Evolutionary conservation across 108 stramenopile species (phyloP), one percentile per base, ranked within the genome.

Genomic region (Discostella stelligeroides): DNA sequence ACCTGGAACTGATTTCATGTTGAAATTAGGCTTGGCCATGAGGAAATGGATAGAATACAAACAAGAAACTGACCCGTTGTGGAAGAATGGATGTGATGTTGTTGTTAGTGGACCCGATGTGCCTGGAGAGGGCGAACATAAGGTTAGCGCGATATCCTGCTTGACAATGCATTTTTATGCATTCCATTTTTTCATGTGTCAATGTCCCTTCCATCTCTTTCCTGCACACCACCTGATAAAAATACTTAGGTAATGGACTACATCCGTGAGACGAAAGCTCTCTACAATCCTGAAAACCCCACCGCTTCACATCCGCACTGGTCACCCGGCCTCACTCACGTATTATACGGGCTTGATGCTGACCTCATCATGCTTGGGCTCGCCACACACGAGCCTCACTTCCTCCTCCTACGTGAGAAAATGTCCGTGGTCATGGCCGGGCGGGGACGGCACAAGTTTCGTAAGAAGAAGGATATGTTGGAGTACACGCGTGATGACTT

Each of bases 1-100:
- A 37, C 99, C 99, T 0, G 99, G 99, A 29, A 99, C 99, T 7
- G 97, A 96, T 66, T 99, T 99, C 72, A 98, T 99, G 99, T 74
- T 89, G 40, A 92, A 95, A 66, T 82, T 99, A 15, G 80, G 87
- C 40, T 50, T 89, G 38, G 95, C 96, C 30, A 87, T 98, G 85
- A 84, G 89, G 68, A 94, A 92, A 63, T 96, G 93, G 91, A 85
- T 98, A 15, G 84, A 90, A 62, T 92, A 90, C 81, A 98, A 98
- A 79, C 85, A 96, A 69, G 49, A 93, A 61, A 96, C 88, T 20
- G 99, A 99, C 78, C 90, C 88, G 0, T 90, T 95, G 66, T 99
- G 98, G 97, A 89, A 84, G 73, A 81, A 88, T 53, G 92, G 95
- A 6, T 89, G 90, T 18, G 83, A 88, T 71, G 90, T 93, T 43